Percentiles rank a stretch among this genome's conserved stretches.
Conservation (phyloP, 768 basidiomycete genomes). For the Asterophora lycoperdoides region DNA sequence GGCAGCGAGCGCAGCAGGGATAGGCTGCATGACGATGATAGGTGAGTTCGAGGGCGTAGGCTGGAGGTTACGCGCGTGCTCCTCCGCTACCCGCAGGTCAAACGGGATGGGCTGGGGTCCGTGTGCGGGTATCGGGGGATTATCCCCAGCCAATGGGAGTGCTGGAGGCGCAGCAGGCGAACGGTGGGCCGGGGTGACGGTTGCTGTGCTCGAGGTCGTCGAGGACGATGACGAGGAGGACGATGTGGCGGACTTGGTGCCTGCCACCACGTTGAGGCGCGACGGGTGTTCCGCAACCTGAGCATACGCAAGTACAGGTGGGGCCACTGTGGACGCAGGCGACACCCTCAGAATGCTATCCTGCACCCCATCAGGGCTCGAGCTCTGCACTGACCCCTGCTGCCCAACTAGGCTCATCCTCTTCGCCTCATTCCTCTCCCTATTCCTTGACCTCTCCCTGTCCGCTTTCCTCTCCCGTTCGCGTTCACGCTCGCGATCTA, state of each 20-base stretch:
- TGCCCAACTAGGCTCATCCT: constrained; percentile 26
- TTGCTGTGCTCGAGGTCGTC: constrained; percentile 22
- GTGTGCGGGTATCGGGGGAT: neutral
- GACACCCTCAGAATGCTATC: constrained; percentile 21
- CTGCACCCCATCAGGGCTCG: constrained; percentile 32
- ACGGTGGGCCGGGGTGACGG: constrained; percentile 14
- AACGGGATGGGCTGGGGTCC: constrained; percentile 9
- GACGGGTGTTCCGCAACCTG: constrained; percentile 1
- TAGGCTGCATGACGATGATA: constrained; percentile 28
- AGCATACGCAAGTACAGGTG: neutral
- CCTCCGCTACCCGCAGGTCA: constrained; percentile 16
- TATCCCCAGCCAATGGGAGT: neutral
- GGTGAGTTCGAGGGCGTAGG: constrained; percentile 68
- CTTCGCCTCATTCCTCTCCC: constrained; percentile 38
- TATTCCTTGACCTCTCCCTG: constrained; percentile 32
- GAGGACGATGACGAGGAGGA: constrained; percentile 20
- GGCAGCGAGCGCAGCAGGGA: constrained; percentile 17
- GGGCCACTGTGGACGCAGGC: constrained; percentile 9
- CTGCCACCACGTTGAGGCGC: constrained; percentile 5
- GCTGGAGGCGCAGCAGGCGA: neutral
- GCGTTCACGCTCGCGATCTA: constrained; percentile 24
- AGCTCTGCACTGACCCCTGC: constrained; percentile 23
- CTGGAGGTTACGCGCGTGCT: constrained; percentile 28
- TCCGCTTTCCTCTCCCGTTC: constrained; percentile 19
- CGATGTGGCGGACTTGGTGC: constrained; percentile 16